Conservation (phyloP, 495 filamentous ascomycete species). For the Parathielavia appendiculata region DNA sequence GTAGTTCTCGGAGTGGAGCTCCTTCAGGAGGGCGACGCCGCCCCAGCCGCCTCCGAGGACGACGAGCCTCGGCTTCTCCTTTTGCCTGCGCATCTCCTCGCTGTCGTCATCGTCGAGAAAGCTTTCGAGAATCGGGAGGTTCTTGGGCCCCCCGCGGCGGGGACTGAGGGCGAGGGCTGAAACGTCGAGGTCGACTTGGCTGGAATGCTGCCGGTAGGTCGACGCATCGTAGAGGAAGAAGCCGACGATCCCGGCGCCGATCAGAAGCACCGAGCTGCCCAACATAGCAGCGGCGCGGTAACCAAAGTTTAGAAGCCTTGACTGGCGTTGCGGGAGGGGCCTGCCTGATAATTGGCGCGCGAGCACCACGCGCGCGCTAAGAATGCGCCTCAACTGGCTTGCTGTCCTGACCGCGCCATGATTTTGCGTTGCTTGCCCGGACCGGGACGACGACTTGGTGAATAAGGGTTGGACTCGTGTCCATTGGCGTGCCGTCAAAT, state of each 20-base stretch:
- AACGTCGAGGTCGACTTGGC: slow-evolving; percentile 67
- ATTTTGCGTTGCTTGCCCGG: neutral
- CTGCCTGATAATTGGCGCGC: slow-evolving; percentile 42
- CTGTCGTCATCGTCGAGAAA: slow-evolving; percentile 83
- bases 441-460: neutral
- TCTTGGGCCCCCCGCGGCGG: slow-evolving; percentile 85
- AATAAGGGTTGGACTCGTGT: slow-evolving; percentile 13
- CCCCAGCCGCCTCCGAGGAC: slow-evolving; percentile 95
- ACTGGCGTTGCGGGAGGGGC: slow-evolving; percentile 44
- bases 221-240: slow-evolving; percentile 95
- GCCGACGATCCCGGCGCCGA: slow-evolving; percentile 54
- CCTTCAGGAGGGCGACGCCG: slow-evolving; percentile 85
- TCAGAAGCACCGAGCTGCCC: slow-evolving; percentile 43
- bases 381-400: neutral
- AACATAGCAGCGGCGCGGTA: slow-evolving; percentile 49
- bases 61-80: slow-evolving; percentile 85
- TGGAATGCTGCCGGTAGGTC: slow-evolving; percentile 70
- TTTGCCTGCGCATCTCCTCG: slow-evolving; percentile 58
- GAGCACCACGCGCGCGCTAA: slow-evolving; percentile 2
- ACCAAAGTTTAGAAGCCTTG: slow-evolving; percentile 43
- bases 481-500: slow-evolving; percentile 1
- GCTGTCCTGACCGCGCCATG: neutral
- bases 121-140: slow-evolving; percentile 82
- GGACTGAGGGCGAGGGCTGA: slow-evolving; percentile 78
- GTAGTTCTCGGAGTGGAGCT: slow-evolving; percentile 81